Base-by-base conservation (phyloP, 2,329 filamentous ascomycete species). In the Albifimbria verrucaria region DNA sequence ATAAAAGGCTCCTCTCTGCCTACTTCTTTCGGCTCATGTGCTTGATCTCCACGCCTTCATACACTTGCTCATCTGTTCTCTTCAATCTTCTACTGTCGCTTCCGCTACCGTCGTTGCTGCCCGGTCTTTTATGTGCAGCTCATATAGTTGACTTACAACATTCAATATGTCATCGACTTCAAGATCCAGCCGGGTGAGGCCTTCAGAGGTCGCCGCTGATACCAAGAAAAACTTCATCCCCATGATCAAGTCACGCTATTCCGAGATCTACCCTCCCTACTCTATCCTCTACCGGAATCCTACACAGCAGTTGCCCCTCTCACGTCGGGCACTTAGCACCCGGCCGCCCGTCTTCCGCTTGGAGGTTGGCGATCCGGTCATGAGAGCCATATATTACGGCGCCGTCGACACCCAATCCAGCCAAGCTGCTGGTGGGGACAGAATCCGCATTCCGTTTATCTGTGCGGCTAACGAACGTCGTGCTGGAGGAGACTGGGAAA, bases 401-500 rank as follows among this genome's bases (percentile, higher is more conserved):
- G 58, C 58, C 22, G 59, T 65, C 43, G 77, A 79, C 47, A 72
- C 68, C 24, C 68, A 71, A 48, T 62, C 63, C 11, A 71, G 67
- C 46, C 59, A 71, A 50, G 65, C 63, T 10, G 57, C 55, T 18
- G 68, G 68, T 22, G 68, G 67, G 4, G 53, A 62, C 26, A 62
- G 69, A 48, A 62, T 73, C 36, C 68, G 72, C 3, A 79, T 89
- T 52, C 84, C 86, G 1, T 85, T 90, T 54, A 82, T 90, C 56
- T 90, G 87, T 59, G 81, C 85, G 52, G 89, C 89, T 47, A 90
- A 92, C 70, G 88, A 92, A 66, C 88, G 87, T 64, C 78, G 87
- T 36, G 80, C 88, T 1, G 89, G 89, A 10, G 89, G 89, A n/a
- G 88, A 92, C 65, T 92, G 89, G 89, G 88, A 91, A 61, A 87